Base-by-base conservation (phyloP, 106 monocot genomes). In the Phalaenopsis equestris region DNA sequence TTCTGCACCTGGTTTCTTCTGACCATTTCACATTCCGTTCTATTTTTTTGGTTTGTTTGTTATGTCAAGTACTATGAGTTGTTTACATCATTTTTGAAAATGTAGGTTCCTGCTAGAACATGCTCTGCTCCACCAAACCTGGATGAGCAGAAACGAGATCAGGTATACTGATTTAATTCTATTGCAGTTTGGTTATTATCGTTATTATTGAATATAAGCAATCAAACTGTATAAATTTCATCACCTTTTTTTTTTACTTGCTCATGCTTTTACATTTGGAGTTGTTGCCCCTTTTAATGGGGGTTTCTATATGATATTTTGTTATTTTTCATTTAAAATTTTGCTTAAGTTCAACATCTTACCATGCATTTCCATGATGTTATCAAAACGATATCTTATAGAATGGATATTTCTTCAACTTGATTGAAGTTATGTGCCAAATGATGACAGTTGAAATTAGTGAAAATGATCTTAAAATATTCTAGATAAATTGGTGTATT, bases 101-200 rank as follows among this genome's bases (percentile, higher is more conserved):
- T 73, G 77, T 45, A 83, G 83, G 68, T 83, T 78, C 83, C 83
- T 78, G 83, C 83, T 73, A 42, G 83, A 72, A 83, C 83, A 8
- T 78, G 83, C 78, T 83, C 83, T 39, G 97, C 97, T 24, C 97
- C 97, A 43, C 97, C 97, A 43, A 98, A 98, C 84, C 80, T 98
- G 30, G 94, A 94, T 77, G 97, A 98, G 74, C 97, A 94, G 87
- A 92, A 89, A 55, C 78, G 47, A 4, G 86, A 85, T 46, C 92
- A 92, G 92, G 92, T 92, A 37, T 68, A 68, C 52, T 56, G 78
- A 83, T 85, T 21, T 67, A 52, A 75, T 14, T 2, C 39, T 52
- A 8, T 75, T 43, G 18, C 41, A 43, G 41, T 36, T 74, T 45
- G 5, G 4, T 45, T 12, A 74, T 17, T 74, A n/a, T 74, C 74